phyloP scores from a whole-genome alignment of 2,329 filamentous ascomycete genomes.

The Aspergillus pseudotamarii region DNA sequence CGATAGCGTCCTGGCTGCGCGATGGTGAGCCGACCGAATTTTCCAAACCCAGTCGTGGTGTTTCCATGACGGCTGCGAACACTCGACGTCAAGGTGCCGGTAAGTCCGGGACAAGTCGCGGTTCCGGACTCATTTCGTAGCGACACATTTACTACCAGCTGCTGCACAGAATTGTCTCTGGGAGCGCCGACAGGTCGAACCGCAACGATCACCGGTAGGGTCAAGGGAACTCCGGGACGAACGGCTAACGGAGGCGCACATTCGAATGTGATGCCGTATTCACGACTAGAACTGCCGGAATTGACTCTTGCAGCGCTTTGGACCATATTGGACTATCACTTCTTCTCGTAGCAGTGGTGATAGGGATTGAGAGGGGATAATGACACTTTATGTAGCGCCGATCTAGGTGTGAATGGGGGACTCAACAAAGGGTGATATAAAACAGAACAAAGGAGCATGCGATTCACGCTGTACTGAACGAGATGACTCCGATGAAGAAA shows the following conservation, averaged over 20 bases:
- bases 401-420: not conserved
- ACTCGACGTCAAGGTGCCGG: constrained; percentile 34
- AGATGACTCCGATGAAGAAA: not conserved
- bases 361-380: not conserved
- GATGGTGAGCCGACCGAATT: constrained; percentile 31
- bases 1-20: constrained; percentile 33
- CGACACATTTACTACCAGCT: constrained; percentile 32
- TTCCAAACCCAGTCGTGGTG: constrained; percentile 34
- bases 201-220: constrained; percentile 34
- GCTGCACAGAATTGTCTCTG: constrained; percentile 24
- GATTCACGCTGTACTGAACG: not conserved
- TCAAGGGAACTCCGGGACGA: constrained; percentile 30
- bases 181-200: constrained; percentile 32
- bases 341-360: not conserved
- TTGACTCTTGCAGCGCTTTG: constrained; percentile 8
- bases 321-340: constrained; percentile 21
- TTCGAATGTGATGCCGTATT: constrained; percentile 36
- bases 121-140: constrained; percentile 32
- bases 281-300: constrained; percentile 24
- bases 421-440: not conserved
- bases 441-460: not conserved
- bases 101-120: constrained; percentile 23
- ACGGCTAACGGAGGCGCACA: constrained; percentile 30
- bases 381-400: not conserved
- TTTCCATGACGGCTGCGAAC: constrained; percentile 35